phyloP scores from a whole-genome alignment of 2,329 filamentous ascomycete species.

The Gnomoniopsis sp. region DNA sequence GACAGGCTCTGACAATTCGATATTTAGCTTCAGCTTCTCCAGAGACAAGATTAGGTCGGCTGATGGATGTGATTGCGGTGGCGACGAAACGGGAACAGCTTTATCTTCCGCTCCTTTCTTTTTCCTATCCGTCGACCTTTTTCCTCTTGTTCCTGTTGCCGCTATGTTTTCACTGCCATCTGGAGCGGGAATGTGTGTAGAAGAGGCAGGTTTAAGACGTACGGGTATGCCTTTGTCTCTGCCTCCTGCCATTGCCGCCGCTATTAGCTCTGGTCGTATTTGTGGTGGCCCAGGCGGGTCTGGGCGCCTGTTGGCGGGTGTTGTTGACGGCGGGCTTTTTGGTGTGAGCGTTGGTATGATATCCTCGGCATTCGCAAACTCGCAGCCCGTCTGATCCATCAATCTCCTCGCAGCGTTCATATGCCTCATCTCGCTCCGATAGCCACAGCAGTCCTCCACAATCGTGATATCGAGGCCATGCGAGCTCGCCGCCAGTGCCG shows the following conservation, averaged over 20 bases:
- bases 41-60: conserved; percentile 5
- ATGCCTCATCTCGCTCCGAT: conserved; percentile 67
- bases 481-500: conserved; percentile 82
- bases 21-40: conserved; percentile 19
- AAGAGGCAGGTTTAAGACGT: conserved; percentile 16
- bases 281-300: conserved; percentile 18
- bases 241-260: conserved; percentile 13
- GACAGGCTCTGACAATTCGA: conserved; percentile 13
- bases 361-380: conserved; percentile 56
- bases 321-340: conserved; percentile 18
- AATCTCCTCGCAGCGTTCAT: conserved; percentile 68
- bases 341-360: conserved; percentile 38
- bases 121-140: background rate
- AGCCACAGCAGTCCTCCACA: conserved; percentile 85
- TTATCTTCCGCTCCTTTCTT: background rate
- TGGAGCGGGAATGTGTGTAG: conserved; percentile 6
- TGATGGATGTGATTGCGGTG: background rate
- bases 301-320: conserved; percentile 13
- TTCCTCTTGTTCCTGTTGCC: background rate
- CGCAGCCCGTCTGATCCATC: conserved; percentile 70
- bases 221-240: conserved; percentile 16
- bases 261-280: conserved; percentile 14
- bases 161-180: background rate
- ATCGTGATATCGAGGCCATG: conserved; percentile 86
- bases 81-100: conserved; percentile 5